Conservation (phyloP, 441 rosid species). For the Gossypium gossypioides region DNA sequence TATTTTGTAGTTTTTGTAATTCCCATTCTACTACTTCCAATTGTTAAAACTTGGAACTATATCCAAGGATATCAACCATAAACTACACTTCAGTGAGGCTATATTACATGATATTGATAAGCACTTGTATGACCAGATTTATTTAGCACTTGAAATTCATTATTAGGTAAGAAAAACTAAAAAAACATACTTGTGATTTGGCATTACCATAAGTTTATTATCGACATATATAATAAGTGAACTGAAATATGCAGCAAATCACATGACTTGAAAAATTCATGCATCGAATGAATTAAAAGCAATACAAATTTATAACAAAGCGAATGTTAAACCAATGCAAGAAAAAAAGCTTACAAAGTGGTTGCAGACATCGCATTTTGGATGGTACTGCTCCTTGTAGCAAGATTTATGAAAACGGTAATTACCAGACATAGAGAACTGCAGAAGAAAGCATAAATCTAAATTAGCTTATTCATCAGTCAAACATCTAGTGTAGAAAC, state of each 20-base stretch:
- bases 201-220: not conserved
- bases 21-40: not conserved
- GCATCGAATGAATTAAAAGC: not conserved
- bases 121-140: not conserved
- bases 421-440: conserved; percentile 68
- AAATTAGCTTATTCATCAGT: conserved; percentile 18
- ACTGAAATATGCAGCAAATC: not conserved
- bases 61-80: not conserved
- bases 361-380: conserved; percentile 72
- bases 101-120: not conserved
- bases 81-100: not conserved
- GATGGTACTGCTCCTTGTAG: conserved; percentile 64
- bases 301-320: not conserved
- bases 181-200: not conserved
- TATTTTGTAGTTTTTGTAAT: not conserved
- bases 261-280: not conserved
- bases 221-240: not conserved
- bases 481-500: conserved; percentile 11
- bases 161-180: not conserved
- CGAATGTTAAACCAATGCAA: not conserved
- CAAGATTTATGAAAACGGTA: conserved; percentile 59
- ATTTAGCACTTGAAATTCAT: not conserved
- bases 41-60: not conserved
- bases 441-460: conserved; percentile 16
- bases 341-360: conserved; percentile 43